phyloP scores from a whole-genome alignment of 164 flowering plant species.

The Protea cynaroides region DNA sequence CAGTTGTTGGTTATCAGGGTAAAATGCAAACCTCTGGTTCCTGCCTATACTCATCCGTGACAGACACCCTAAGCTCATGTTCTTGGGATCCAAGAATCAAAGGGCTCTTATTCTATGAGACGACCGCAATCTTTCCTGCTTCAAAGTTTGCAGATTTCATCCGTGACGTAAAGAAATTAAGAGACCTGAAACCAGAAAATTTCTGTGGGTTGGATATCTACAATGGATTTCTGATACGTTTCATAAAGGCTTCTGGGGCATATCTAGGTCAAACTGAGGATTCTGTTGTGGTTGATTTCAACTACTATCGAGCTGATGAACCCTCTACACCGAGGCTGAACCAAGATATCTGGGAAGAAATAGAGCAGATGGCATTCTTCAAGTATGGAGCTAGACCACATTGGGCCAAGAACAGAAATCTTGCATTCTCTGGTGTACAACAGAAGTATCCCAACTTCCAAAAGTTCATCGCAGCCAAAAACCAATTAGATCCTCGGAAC shows the following conservation, averaged over 20 bases:
- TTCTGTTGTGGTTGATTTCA: constrained; percentile 76
- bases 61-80: constrained; percentile 31
- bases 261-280: constrained; percentile 74
- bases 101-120: constrained; percentile 79
- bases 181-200: constrained; percentile 54
- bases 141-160: constrained; percentile 52
- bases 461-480: constrained; percentile 55
- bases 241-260: constrained; percentile 58
- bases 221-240: constrained; percentile 71
- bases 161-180: constrained; percentile 50
- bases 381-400: constrained; percentile 80
- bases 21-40: constrained; percentile 88
- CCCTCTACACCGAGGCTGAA: constrained; percentile 59
- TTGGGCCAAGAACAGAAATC: constrained; percentile 81
- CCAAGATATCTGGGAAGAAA: constrained; percentile 75
- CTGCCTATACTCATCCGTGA: constrained; percentile 49
- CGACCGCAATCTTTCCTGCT: constrained; percentile 65
- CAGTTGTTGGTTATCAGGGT: constrained; percentile 75
- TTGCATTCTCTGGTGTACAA: constrained; percentile 58
- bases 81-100: constrained; percentile 87
- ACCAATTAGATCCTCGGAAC: constrained; percentile 48
- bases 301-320: constrained; percentile 65
- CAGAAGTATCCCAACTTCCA: constrained; percentile 43
- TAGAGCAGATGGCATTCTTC: constrained; percentile 88
- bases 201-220: constrained; percentile 77